Percentiles rank a stretch among this genome's conserved stretches.
Conservation (phyloP, 2,329 filamentous ascomycete species). For the Colletotrichum aenigma region DNA sequence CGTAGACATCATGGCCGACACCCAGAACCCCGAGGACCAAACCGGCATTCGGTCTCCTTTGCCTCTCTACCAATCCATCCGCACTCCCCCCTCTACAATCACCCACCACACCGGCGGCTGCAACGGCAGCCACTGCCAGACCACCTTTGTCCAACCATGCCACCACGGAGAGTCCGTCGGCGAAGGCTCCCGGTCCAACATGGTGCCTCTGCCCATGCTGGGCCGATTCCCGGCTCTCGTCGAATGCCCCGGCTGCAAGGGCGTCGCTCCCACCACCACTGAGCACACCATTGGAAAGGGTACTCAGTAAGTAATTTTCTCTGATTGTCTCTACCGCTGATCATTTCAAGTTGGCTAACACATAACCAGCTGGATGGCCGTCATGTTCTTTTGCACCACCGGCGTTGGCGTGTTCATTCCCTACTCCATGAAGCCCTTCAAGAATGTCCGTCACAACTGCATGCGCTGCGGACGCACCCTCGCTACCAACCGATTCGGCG, state of each 20-base stretch:
- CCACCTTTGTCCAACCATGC: not conserved
- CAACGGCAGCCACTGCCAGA: not conserved
- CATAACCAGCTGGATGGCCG: conserved; percentile 8
- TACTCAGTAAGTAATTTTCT: conserved; percentile 1
- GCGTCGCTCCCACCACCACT: not conserved
- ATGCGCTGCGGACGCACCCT: conserved; percentile 10
- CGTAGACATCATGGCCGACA: not conserved
- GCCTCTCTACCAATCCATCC: conserved; percentile 1
- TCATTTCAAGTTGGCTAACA: not conserved
- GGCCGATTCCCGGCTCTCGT: conserved; percentile 6
- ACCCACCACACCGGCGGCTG: not conserved
- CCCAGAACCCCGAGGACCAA: not conserved
- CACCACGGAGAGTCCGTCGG: not conserved
- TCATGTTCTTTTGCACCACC: conserved; percentile 17
- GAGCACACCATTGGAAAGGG: conserved; percentile 16
- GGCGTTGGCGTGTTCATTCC: conserved; percentile 12
- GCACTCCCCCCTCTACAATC: not conserved
- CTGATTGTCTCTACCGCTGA: not conserved
- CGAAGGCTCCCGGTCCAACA: not conserved
- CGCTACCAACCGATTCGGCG: conserved; percentile 10
- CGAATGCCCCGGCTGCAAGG: conserved; percentile 14
- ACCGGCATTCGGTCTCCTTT: not conserved
- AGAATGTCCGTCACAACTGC: conserved; percentile 16
- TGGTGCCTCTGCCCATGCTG: conserved; percentile 12
- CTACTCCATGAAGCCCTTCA: conserved; percentile 11